phyloP scores from a whole-genome alignment of 2,329 filamentous ascomycete genomes.

The Arthrobotrys sinensis region DNA sequence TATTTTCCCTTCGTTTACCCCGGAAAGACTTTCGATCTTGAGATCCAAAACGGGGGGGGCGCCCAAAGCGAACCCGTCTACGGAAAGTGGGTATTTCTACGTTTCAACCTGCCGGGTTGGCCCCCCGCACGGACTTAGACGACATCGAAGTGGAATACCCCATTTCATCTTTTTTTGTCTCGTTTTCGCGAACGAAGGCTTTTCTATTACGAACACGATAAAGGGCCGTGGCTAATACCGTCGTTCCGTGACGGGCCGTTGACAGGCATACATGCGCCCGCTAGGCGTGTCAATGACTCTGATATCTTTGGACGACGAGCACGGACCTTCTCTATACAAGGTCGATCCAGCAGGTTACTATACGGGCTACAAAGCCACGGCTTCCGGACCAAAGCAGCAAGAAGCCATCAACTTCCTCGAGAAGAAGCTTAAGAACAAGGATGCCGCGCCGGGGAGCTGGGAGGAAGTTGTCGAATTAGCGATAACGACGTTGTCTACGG shows the following conservation, averaged over 20 bases:
- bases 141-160: slow-evolving; percentile 9
- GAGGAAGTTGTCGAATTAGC: slow-evolving; percentile 98
- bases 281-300: slow-evolving; percentile 95
- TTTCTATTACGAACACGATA: slow-evolving; percentile 54
- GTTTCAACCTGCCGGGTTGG: slow-evolving; percentile 16
- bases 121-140: slow-evolving; percentile 41
- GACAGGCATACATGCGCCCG: slow-evolving; percentile 94
- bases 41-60: slow-evolving; percentile 6
- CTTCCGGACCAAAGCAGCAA: slow-evolving; percentile 97
- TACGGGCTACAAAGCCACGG: slow-evolving; percentile 97
- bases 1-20: slow-evolving; percentile 30
- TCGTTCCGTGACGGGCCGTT: slow-evolving; percentile 54
- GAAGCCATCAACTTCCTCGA: slow-evolving; percentile 98
- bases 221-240: slow-evolving; percentile 54
- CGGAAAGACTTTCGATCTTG: slow-evolving; percentile 14
- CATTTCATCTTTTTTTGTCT: slow-evolving; percentile 12
- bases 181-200: slow-evolving; percentile 31
- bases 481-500: slow-evolving; percentile 94
- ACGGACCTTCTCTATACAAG: slow-evolving; percentile 96
- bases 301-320: slow-evolving; percentile 92
- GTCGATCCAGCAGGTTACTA: slow-evolving; percentile 98
- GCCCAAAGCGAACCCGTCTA: slow-evolving; percentile 21
- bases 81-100: slow-evolving; percentile 22
- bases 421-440: slow-evolving; percentile 99
- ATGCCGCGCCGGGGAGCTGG: slow-evolving; percentile 90